phyloP scores from a whole-genome alignment of 768 basidiomycete species.

The Mycena alexandri region DNA sequence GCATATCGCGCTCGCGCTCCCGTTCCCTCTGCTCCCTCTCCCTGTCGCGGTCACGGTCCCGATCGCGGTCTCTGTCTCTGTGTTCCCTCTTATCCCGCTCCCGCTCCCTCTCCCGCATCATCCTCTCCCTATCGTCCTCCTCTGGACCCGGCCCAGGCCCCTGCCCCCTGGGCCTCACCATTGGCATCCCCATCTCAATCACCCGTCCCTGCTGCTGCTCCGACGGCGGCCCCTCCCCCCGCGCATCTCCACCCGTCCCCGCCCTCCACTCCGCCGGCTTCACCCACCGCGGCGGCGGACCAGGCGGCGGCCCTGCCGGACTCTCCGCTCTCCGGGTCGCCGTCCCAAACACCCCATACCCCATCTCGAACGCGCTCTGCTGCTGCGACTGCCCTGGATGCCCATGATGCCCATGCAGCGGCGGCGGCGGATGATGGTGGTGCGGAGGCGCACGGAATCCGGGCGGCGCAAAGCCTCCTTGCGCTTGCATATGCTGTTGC shows the following conservation, averaged over 20 bases:
- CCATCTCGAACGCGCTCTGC: slow-evolving; percentile 40
- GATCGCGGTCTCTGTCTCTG: slow-evolving; percentile 38
- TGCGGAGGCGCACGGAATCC: slow-evolving; percentile 32
- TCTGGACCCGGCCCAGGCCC: slow-evolving; percentile 25
- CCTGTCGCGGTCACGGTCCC: slow-evolving; percentile 29
- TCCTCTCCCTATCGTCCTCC: slow-evolving; percentile 45
- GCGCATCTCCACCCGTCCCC: slow-evolving; percentile 37
- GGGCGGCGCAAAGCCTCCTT: slow-evolving; percentile 23
- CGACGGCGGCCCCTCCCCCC: slow-evolving; percentile 31
- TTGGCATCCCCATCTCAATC: slow-evolving; percentile 43
- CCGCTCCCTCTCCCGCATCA: slow-evolving; percentile 39
- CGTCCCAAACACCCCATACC: slow-evolving; percentile 36
- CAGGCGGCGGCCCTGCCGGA: slow-evolving; percentile 35
- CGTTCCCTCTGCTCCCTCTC: slow-evolving; percentile 25
- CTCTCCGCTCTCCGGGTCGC: slow-evolving; percentile 31
- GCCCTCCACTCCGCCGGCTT: slow-evolving; percentile 45
- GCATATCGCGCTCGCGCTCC: slow-evolving; percentile 38
- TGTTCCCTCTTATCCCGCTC: slow-evolving; percentile 31
- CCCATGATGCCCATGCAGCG: slow-evolving; percentile 35
- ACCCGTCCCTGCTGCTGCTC: slow-evolving; percentile 41
- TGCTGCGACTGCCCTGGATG: slow-evolving; percentile 26
- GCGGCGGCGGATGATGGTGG: slow-evolving; percentile 38
- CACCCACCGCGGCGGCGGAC: slow-evolving; percentile 43
- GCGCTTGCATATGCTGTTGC: slow-evolving; percentile 30
- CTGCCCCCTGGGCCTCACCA: slow-evolving; percentile 44